phyloP scores from a whole-genome alignment of 2,329 filamentous ascomycete genomes.

The Akanthomyces uredinophilus region DNA sequence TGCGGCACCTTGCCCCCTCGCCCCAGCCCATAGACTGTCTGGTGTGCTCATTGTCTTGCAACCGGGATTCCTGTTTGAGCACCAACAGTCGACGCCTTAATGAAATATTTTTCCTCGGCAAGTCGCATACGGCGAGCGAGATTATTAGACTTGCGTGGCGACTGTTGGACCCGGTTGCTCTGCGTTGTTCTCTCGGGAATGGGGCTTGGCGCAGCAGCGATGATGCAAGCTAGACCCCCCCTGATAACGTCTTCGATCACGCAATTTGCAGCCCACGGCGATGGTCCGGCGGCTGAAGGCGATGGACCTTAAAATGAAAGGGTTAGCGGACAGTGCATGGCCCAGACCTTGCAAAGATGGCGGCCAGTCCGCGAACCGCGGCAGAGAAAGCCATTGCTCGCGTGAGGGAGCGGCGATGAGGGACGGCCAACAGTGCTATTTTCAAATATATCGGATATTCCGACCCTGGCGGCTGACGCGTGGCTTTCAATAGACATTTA shows the following conservation, averaged over 20 bases:
- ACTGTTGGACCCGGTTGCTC: neutral
- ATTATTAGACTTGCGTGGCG: neutral
- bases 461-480: neutral
- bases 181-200: neutral
- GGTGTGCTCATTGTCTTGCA: too few species aligned
- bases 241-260: conserved; percentile 3
- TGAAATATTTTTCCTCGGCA: too few species aligned
- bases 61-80: too few species aligned
- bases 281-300: neutral
- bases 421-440: neutral
- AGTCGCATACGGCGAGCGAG: too few species aligned
- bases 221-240: neutral
- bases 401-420: neutral
- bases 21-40: too few species aligned
- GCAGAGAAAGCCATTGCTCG: neutral
- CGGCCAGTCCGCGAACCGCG: neutral
- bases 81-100: too few species aligned
- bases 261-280: conserved; percentile 4
- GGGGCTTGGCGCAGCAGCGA: neutral
- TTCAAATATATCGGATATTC: neutral
- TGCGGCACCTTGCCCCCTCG: too few species aligned
- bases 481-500: neutral
- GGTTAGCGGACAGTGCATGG: neutral
- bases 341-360: neutral
- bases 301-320: neutral